These are phyloP conservation scores for Lagerstroemia fauriei DNA, from an alignment of 441 rosid genomes.

Conservation along the genomic window DNA sequence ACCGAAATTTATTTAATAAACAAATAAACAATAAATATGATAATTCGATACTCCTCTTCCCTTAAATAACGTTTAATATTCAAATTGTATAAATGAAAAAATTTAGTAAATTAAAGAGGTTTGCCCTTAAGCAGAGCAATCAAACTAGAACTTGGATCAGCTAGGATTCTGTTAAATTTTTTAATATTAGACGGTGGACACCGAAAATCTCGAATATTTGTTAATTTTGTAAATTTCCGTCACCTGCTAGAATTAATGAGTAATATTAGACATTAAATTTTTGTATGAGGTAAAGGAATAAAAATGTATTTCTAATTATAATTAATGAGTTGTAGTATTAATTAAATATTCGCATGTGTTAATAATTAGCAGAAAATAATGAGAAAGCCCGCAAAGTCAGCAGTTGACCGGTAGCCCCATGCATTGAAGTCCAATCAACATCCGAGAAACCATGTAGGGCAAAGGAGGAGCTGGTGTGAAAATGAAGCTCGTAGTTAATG, in stretches of 20 bases:
- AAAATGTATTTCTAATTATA: background rate
- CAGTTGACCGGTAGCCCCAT: background rate
- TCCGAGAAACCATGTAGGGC: background rate
- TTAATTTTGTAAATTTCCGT: background rate
- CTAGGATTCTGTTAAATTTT: too few relatives aligned
- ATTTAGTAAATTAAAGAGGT: too few relatives aligned
- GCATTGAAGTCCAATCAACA: background rate
- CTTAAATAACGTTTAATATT: too few relatives aligned
- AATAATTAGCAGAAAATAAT: background rate
- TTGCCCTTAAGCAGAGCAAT: background rate
- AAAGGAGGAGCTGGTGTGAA: background rate
- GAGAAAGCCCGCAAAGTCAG: background rate
- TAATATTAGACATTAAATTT: background rate
- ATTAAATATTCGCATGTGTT: background rate
- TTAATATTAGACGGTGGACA: too few relatives aligned
- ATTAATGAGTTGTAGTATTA: background rate
- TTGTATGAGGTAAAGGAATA: too few relatives aligned
- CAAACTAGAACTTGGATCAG: too few relatives aligned
- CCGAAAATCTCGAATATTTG: constrained; percentile 44
- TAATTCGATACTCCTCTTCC: too few relatives aligned
- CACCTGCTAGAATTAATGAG: background rate
- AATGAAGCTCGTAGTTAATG: background rate
- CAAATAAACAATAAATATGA: background rate
- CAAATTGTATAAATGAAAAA: too few relatives aligned
- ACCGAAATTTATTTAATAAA: constrained; percentile 4